Evolutionary conservation across 768 basidiomycete species (phyloP), one percentile per base, ranked within the genome.

Genomic region (Lactifluus hygrophoroides): DNA sequence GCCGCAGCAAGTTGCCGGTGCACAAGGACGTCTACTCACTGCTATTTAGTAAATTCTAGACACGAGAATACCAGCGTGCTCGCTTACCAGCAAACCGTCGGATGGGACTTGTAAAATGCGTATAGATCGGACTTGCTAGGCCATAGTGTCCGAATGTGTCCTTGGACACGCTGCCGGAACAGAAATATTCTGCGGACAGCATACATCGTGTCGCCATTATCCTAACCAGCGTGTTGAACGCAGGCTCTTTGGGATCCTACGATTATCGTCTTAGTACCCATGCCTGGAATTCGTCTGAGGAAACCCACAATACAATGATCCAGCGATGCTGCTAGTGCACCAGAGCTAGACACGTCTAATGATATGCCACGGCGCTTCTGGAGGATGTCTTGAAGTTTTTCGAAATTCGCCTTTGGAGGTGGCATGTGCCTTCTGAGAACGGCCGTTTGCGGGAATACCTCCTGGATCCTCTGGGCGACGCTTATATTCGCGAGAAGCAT

Each of bases 191-290:
- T 19, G 96, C 96, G 0, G 94, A 86, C 25, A 97, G 78, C 96
- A 99, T 99, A 70, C 96, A 97, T 30, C 96, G 78, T 3, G 95
- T 98, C 3, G 96, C 94, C 94, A 99, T 97, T 71, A 99, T 98
- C 42, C 96, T 85, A 37, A 99, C 95, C 17, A 98, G 81, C 0
- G 94, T 98, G 66, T 98, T 99, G 78, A 99, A 98, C 0, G 91
- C 85, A 0, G 94, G 90, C 65, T 92, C 84, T 17, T 73, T 70
- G 0, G 86, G 79, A 67, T 96, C 93, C 93, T 94, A 57, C 1
- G 45, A 38, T 34, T 14, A 50, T 30, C 14, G 30, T 34, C 28
- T 51, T 23, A 37, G 34, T 23, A 47, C 14, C 19, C 30, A 46
- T 49, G 30, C 51, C 21, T 28, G 38, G 25, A 61, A 68, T 30